These are phyloP conservation scores for Termitomyces sp. DNA, from an alignment of 768 basidiomycete genomes.

Conservation along the genomic window DNA sequence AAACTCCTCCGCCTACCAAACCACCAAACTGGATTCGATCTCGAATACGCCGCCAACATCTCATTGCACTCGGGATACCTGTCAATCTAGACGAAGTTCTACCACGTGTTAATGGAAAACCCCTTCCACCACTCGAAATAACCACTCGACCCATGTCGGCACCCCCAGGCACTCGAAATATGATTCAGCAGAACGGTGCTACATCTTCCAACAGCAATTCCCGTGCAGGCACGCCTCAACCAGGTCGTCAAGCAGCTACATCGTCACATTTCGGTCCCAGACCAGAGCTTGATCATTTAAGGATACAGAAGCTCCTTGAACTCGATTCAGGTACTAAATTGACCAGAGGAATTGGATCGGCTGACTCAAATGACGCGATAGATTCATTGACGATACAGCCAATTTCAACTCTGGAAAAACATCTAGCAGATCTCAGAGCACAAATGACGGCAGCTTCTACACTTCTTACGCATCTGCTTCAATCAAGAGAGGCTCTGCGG, in stretches of 20 bases:
- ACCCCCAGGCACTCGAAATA: slow-evolving; percentile 61
- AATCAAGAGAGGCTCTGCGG: slow-evolving; percentile 76
- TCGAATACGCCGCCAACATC: slow-evolving; percentile 83
- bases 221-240: slow-evolving; percentile 51
- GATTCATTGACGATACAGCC: slow-evolving; percentile 74
- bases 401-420: slow-evolving; percentile 58
- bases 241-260: slow-evolving; percentile 28
- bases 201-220: slow-evolving; percentile 39
- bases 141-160: slow-evolving; percentile 80
- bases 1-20: slow-evolving; percentile 70
- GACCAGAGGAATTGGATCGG: background rate
- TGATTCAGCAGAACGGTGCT: slow-evolving; percentile 25
- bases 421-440: slow-evolving; percentile 62
- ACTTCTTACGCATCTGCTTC: slow-evolving; percentile 77
- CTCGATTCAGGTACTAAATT: slow-evolving; percentile 60
- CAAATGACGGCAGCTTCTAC: slow-evolving; percentile 77
- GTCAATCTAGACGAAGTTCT: slow-evolving; percentile 94
- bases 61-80: slow-evolving; percentile 89
- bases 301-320: slow-evolving; percentile 63
- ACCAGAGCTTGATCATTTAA: slow-evolving; percentile 68
- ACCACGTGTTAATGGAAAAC: slow-evolving; percentile 59
- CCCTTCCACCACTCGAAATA: slow-evolving; percentile 79
- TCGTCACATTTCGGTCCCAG: slow-evolving; percentile 64
- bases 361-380: slow-evolving; percentile 26
- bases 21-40: slow-evolving; percentile 96